Evolutionary conservation across 345 rosid species (phyloP).

Genomic region (Noccaea bulbosa): DNA sequence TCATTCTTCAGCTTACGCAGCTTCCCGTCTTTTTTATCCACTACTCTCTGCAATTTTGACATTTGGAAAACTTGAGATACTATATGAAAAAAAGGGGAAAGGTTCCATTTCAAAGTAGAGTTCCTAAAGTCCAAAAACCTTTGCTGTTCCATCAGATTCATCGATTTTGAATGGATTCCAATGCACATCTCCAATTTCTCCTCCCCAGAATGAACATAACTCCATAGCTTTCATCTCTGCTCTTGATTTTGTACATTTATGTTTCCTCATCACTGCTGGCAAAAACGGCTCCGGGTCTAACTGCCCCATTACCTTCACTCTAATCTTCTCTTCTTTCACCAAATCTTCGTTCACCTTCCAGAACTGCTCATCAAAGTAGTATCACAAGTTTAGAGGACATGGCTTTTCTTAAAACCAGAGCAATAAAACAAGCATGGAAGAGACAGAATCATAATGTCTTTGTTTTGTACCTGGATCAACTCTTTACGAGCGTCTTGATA

Average conservation of each 20-base stretch:
- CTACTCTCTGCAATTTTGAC: conserved; percentile 22
- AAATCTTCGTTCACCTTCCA: conserved; percentile 39
- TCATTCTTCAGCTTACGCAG: conserved; percentile 24
- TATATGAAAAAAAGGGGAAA: too few relatives aligned
- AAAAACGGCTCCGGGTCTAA: conserved; percentile 50
- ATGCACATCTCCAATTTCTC: conserved; percentile 44
- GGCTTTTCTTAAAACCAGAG: not conserved
- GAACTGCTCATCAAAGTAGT: conserved; percentile 11
- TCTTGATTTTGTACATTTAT: conserved; percentile 32
- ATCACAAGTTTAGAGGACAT: not conserved
- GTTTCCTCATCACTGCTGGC: conserved; percentile 46
- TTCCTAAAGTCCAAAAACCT: conserved; percentile 13
- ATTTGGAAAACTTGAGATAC: not conserved
- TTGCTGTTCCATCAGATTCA: conserved; percentile 27
- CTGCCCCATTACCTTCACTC: conserved; percentile 65
- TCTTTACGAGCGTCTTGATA: conserved; percentile 69
- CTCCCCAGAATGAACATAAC: conserved; percentile 56
- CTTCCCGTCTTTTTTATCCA: conserved; percentile 30
- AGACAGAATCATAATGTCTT: too few relatives aligned
- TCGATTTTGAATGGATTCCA: conserved; percentile 55
- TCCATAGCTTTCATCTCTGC: conserved; percentile 45
- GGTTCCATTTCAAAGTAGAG: not conserved
- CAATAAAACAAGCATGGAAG: too few relatives aligned
- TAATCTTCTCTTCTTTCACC: conserved; percentile 31
- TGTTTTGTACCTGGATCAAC: conserved; percentile 52